Conservation (phyloP, 169 alveolate species). For the Plasmodium adleri region DNA sequence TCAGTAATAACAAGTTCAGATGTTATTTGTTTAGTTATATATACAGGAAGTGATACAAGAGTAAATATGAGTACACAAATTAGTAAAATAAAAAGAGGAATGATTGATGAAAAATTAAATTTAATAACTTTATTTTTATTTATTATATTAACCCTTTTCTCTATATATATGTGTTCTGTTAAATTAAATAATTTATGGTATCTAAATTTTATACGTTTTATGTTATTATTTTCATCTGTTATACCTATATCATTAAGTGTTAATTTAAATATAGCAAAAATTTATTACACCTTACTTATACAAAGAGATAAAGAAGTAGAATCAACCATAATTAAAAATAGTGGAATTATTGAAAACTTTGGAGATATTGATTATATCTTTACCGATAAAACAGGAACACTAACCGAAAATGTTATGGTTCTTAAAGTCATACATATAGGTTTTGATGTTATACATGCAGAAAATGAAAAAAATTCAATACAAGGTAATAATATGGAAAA, state of each 20-base stretch:
- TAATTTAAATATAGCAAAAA: constrained; percentile 97
- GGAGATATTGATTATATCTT: constrained; percentile 96
- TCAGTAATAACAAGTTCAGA: constrained; percentile 95
- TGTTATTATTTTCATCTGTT: constrained; percentile 95
- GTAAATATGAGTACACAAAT: constrained; percentile 87
- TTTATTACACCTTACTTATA: constrained; percentile 91
- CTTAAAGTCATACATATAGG: constrained; percentile 85
- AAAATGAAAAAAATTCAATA: constrained; percentile 49
- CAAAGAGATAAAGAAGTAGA: constrained; percentile 92
- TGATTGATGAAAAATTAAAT: constrained; percentile 92
- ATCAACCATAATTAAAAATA: constrained; percentile 94
- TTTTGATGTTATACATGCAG: constrained; percentile 82
- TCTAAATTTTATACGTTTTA: constrained; percentile 88
- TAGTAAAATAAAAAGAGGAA: constrained; percentile 93
- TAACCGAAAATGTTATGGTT: constrained; percentile 98
- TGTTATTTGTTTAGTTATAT: constrained; percentile 92
- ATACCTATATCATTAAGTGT: constrained; percentile 98
- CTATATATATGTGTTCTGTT: constrained; percentile 75
- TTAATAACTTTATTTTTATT: constrained; percentile 90
- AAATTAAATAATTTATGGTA: constrained; percentile 70
- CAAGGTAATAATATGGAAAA: constrained; percentile 33
- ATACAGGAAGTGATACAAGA: constrained; percentile 92
- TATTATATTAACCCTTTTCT: constrained; percentile 84
- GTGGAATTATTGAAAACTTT: constrained; percentile 94
- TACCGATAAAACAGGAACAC: constrained; percentile 99